Percentiles rank a stretch among this genome's conserved stretches.
Evolutionary conservation across 768 basidiomycete genomes (phyloP).

Genomic region (Trametes meyenii): DNA sequence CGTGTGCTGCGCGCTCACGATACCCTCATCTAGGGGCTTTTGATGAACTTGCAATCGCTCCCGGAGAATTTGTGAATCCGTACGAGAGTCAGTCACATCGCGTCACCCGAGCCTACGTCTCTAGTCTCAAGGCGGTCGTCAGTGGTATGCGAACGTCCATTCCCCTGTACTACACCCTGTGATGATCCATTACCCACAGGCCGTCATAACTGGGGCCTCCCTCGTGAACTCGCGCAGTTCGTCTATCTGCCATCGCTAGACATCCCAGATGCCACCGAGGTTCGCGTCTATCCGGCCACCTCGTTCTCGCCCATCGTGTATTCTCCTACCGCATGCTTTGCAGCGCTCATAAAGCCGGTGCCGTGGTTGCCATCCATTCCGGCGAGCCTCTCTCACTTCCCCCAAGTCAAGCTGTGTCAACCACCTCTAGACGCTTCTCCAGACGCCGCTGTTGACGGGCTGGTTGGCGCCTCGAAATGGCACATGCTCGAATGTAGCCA

Average conservation of each 20-base stretch:
- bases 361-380: conserved; percentile 18
- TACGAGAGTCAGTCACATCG: conserved; percentile 14
- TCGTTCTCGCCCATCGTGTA: conserved; percentile 17
- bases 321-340: conserved; percentile 13
- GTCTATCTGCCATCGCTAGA: conserved; percentile 20
- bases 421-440: conserved; percentile 13
- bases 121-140: conserved; percentile 12
- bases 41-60: conserved; percentile 15
- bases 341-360: conserved; percentile 19
- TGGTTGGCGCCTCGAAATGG: conserved; percentile 12
- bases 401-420: conserved; percentile 18
- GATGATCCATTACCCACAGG: background rate
- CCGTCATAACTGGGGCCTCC: conserved; percentile 19
- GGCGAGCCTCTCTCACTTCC: conserved; percentile 12
- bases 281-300: conserved; percentile 19
- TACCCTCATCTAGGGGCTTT: conserved; percentile 4
- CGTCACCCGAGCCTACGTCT: conserved; percentile 20
- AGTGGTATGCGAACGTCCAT: background rate
- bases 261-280: conserved; percentile 8
- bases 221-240: conserved; percentile 24
- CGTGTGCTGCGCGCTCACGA: background rate
- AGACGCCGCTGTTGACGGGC: background rate
- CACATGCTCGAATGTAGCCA: conserved; percentile 7
- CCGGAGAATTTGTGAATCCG: conserved; percentile 20
- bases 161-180: no score